Evolutionary conservation across 495 filamentous ascomycete genomes (phyloP).

Genomic region (Aspergillus wentii): DNA sequence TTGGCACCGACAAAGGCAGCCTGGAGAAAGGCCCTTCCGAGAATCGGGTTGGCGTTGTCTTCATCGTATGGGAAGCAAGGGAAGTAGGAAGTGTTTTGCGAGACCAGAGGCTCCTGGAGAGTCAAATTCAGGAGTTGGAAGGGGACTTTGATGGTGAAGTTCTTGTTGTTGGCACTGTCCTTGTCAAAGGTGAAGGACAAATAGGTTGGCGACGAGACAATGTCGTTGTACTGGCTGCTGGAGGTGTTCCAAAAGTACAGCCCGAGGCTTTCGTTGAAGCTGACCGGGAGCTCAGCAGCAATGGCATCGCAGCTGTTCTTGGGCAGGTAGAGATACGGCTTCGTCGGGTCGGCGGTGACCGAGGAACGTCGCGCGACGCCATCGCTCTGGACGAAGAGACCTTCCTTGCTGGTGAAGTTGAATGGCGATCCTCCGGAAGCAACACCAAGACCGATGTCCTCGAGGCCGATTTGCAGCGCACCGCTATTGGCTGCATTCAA

Average conservation of each 20-base stretch:
- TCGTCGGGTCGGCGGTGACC: constrained; percentile 29
- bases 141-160: constrained; percentile 47
- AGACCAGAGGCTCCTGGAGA: constrained; percentile 38
- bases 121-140: constrained; percentile 50
- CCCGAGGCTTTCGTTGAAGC: constrained; percentile 28
- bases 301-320: constrained; percentile 43
- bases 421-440: constrained; percentile 36
- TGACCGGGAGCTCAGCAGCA: constrained; percentile 39
- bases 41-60: constrained; percentile 18
- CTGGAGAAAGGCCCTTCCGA: constrained; percentile 54
- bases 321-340: constrained; percentile 46
- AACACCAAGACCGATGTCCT: constrained; percentile 34
- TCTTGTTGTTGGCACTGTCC: constrained; percentile 15
- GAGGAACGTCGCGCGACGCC: constrained; percentile 9
- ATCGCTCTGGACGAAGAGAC: no score
- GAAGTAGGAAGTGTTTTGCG: constrained; percentile 39
- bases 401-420: constrained; percentile 21
- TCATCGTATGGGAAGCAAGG: constrained; percentile 37
- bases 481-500: constrained; percentile 17
- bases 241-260: constrained; percentile 47
- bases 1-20: constrained; percentile 49
- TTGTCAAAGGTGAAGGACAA: constrained; percentile 42
- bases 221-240: constrained; percentile 30
- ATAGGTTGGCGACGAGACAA: constrained; percentile 42
- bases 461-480: constrained; percentile 24